These are phyloP conservation scores for Bipolaris oryzae DNA, from an alignment of 2,329 filamentous ascomycete species.

Conservation along the genomic window DNA sequence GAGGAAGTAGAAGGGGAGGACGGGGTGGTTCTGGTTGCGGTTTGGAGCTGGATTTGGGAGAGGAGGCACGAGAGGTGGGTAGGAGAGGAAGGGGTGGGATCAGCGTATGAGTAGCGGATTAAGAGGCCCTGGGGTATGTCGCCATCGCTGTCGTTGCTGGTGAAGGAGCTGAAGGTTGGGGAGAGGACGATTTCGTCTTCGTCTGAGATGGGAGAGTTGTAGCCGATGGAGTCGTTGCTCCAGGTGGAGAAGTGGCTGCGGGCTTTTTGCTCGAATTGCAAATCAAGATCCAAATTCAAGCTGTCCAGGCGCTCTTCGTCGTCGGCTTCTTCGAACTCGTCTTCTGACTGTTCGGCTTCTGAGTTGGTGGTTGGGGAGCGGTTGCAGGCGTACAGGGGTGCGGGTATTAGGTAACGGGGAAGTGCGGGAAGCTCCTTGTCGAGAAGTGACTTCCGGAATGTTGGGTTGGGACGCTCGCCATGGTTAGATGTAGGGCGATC, in stretches of 20 bases:
- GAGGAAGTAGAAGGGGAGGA: too few species aligned
- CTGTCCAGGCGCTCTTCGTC: constrained; percentile 21
- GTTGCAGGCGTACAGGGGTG: constrained; percentile 38
- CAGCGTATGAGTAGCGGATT: constrained; percentile 27
- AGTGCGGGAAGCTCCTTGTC: constrained; percentile 42
- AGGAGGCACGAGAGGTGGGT: constrained; percentile 6
- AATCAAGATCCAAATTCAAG: constrained; percentile 12
- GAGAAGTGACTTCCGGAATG: constrained; percentile 23
- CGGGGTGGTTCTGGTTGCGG: neutral
- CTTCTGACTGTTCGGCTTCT: constrained; percentile 13
- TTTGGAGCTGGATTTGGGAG: constrained; percentile 12
- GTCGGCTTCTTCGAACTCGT: constrained; percentile 21
- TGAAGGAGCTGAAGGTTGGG: constrained; percentile 42
- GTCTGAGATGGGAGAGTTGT: constrained; percentile 34
- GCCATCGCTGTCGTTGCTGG: constrained; percentile 38
- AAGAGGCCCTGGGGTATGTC: constrained; percentile 31
- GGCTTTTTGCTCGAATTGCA: constrained; percentile 24
- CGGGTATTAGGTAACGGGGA: constrained; percentile 37
- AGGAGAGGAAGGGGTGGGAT: constrained; percentile 2
- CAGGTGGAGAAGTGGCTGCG: constrained; percentile 44
- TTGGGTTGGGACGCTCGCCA: constrained; percentile 22
- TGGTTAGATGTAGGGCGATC: constrained; percentile 41
- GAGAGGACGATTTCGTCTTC: constrained; percentile 31
- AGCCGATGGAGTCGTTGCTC: constrained; percentile 37
- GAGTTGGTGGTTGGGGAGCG: constrained; percentile 12